Evolutionary conservation across 1,139 yeast genomes (phyloP).

Genomic region (Protomyces inouyei): DNA sequence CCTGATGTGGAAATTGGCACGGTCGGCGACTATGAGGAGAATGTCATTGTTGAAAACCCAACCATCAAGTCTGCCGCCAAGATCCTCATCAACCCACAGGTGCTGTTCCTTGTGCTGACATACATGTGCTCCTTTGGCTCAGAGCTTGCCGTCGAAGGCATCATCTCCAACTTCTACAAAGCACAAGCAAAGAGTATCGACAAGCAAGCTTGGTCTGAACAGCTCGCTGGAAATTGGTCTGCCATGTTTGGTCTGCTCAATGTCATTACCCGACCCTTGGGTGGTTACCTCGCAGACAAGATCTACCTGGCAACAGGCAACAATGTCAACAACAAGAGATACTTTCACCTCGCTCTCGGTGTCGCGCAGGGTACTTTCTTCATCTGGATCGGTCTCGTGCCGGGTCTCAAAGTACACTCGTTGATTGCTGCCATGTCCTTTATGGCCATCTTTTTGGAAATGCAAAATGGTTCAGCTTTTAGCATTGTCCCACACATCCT

Average conservation of each 20-base stretch:
- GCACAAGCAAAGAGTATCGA: conserved; percentile 31
- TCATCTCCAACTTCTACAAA: conserved; percentile 37
- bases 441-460: conserved; percentile 40
- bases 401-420: conserved; percentile 35
- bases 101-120: conserved; percentile 38
- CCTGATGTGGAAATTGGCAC: conserved; percentile 11
- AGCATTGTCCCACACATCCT: conserved; percentile 40
- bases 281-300: conserved; percentile 38
- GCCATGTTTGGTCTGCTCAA: conserved; percentile 41
- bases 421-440: conserved; percentile 38
- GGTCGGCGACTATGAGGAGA: not conserved
- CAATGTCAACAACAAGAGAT: conserved; percentile 38
- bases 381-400: conserved; percentile 39
- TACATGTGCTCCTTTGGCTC: conserved; percentile 40
- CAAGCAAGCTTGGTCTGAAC: conserved; percentile 35
- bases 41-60: conserved; percentile 36
- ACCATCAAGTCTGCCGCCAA: conserved; percentile 33
- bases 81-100: conserved; percentile 36
- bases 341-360: conserved; percentile 39
- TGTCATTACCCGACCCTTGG: conserved; percentile 40
- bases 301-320: conserved; percentile 34
- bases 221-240: conserved; percentile 40
- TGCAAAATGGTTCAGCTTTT: conserved; percentile 42
- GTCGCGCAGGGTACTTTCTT: conserved; percentile 39
- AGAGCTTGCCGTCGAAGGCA: conserved; percentile 41